A percentile compares a stretch with the other conserved stretches of the same genome.
These are phyloP conservation scores for Zymoseptoria brevis DNA, from an alignment of 2,329 filamentous ascomycete species.

Conservation along the genomic window DNA sequence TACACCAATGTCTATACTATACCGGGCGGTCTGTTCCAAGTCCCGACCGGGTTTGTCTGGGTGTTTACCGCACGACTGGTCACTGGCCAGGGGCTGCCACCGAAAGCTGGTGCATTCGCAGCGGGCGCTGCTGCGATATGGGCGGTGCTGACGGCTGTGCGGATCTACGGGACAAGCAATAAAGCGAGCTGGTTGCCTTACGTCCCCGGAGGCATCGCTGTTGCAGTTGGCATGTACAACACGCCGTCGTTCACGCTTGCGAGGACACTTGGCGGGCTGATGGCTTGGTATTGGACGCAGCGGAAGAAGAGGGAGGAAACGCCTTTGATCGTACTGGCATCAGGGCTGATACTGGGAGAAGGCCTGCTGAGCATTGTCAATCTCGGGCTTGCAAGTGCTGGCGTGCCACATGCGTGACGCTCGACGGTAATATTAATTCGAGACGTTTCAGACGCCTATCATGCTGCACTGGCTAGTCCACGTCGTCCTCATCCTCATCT, in stretches of 20 bases:
- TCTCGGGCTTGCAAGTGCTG: slow-evolving; percentile 66
- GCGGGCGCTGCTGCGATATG: slow-evolving; percentile 68
- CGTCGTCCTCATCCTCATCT: slow-evolving; percentile 16
- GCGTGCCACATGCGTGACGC: slow-evolving; percentile 59
- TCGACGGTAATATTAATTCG: background rate
- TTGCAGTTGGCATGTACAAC: slow-evolving; percentile 97
- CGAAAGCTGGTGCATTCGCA: slow-evolving; percentile 75
- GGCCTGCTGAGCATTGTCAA: slow-evolving; percentile 90
- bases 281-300: slow-evolving; percentile 69
- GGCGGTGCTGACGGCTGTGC: slow-evolving; percentile 58
- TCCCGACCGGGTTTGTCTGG: slow-evolving; percentile 94
- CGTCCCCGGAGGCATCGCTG: slow-evolving; percentile 87
- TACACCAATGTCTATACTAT: slow-evolving; percentile 88
- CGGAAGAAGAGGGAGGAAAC: slow-evolving; percentile 53
- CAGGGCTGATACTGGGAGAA: slow-evolving; percentile 84
- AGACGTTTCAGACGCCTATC: background rate
- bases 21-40: slow-evolving; percentile 82
- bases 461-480: background rate
- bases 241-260: slow-evolving; percentile 92
- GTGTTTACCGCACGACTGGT: slow-evolving; percentile 92
- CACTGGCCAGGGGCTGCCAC: slow-evolving; percentile 78
- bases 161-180: slow-evolving; percentile 47
- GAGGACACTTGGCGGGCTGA: slow-evolving; percentile 67
- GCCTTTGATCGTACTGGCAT: slow-evolving; percentile 79
- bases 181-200: slow-evolving; percentile 59